Percentiles rank a stretch among this genome's conserved stretches.
Evolutionary conservation across 345 rosid genomes (phyloP).

Genomic region (Eucalyptus polyanthemos): DNA sequence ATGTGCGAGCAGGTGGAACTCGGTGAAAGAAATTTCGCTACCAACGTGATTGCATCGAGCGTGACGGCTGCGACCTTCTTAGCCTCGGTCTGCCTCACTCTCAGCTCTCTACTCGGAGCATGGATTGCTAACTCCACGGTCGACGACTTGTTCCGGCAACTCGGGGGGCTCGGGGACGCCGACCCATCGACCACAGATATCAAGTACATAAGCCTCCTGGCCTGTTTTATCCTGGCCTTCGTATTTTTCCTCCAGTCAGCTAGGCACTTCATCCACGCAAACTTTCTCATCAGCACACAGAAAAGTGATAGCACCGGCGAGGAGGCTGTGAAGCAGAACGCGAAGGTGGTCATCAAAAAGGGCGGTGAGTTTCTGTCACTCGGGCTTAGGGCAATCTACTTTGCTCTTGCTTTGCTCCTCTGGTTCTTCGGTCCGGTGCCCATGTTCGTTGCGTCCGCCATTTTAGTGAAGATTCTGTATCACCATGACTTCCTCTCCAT

Average conservation of each 20-base stretch:
- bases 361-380: constrained; percentile 1
- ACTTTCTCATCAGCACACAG: constrained; percentile 49
- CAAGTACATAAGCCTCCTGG: constrained; percentile 49
- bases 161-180: constrained; percentile 48
- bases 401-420: neutral
- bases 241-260: constrained; percentile 63
- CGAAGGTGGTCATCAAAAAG: constrained; percentile 18
- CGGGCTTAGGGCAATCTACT: neutral
- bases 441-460: constrained; percentile 42
- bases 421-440: constrained; percentile 16
- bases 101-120: constrained; percentile 77
- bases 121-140: constrained; percentile 52
- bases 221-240: constrained; percentile 56
- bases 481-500: constrained; percentile 39
- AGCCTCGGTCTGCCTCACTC: constrained; percentile 43
- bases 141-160: constrained; percentile 14
- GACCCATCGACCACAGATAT: constrained; percentile 34
- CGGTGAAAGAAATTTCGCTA: constrained; percentile 15
- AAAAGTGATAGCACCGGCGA: constrained; percentile 13
- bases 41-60: constrained; percentile 37
- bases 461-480: constrained; percentile 34
- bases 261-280: constrained; percentile 52
- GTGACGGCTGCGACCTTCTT: constrained; percentile 56
- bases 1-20: constrained; percentile 10
- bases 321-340: constrained; percentile 3